Base-by-base conservation (phyloP, 257 asterid species). In the Eustoma russellianum region DNA sequence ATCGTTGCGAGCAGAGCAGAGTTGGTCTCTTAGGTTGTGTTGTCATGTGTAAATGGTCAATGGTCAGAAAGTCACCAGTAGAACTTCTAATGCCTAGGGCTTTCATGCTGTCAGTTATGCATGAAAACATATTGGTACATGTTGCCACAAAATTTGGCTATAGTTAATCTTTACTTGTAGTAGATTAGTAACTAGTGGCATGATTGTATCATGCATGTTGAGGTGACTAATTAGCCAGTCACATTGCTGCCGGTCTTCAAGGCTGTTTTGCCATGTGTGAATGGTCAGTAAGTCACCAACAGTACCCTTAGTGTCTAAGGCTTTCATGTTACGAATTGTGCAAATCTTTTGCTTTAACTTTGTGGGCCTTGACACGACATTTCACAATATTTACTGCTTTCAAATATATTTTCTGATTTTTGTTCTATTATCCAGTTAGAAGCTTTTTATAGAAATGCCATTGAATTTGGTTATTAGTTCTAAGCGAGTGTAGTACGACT, bases 261-360 rank as follows among this genome's bases (percentile, higher is more conserved):
- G 73, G 68, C 55, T 48, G 64, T n/a, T 13, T 61, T 65, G 17
- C 53, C 11, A 7, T 67, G 61, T 61, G 76, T 76, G 81, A 77
- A 57, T 67, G 81, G 77, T 77, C 79, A 74, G 82, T 72, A 74
- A 59, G 54, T 70, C 73, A 64, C 87, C 80, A 13, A 74, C n/a
- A 77, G 57, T 50, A 38, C 13, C n/a, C 11, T 48, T 17, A 53
- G 73, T 70, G 77, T 62, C 63, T n/a, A 34, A 50, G 48, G 49
- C 74, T 64, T 52, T 50, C 38, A 12, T 10, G 47, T 44, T 48
- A 66, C 61, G 74, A 48, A 61, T 19, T 51, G 55, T 57, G 70
- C 34, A 13, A 24, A 13, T 14, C 12, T 33, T 48, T 11, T 17
- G 12, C 41, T 17, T 40, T 66, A 64, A 33, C 68, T 48, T 53